Evolutionary conservation across 352 stramenopile species (phyloP), one percentile per base, ranked within the genome.

Genomic region (Globisporangium cylindrosporum): DNA sequence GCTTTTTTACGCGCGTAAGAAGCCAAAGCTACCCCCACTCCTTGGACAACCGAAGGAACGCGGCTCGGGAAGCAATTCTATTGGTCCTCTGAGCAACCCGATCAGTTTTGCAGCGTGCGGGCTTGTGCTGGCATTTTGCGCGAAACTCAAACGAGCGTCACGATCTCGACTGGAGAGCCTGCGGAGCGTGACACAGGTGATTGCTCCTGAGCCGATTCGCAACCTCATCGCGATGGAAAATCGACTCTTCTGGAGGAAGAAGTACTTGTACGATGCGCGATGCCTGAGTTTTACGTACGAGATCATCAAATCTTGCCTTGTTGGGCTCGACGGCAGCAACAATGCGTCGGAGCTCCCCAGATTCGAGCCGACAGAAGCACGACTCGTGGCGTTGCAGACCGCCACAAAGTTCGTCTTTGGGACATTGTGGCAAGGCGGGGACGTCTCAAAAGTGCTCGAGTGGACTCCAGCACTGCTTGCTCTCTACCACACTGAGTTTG

Each of bases 391-490:
- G 5, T 73, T 96, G 25, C 85, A 94, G 71, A 81, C 93, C 25
- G 84, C 84, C 6, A 94, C 86, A 12, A 89, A 87, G 60, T 96
- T 95, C 70, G 87, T 94, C 4, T 96, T 95, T 66, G 89, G 89
- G 24, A 96, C 89, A 14, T 61, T 95, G 27, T 95, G 84, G 88
- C 89, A 95, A 71, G 86, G 77, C n/a, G 83, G 82, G 2, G 77
- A 94, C 65, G 75, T 93, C 4, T 77, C 75, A 18, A 83, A 84
- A 22, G 77, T 95, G n/a, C 68, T 91, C 18, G 82, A 87, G 69
- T 96, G 89, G 89, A 84, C 79, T 56, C 72, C 80, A 0, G 75
- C 86, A n/a, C 68, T 96, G 7, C 74, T 86, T 22, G 70, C 79
- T 0, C 69, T 96, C n/a, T 94, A 93, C 48, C 78, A 86, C 38